phyloP scores from a whole-genome alignment of 345 rosid species.

The Isatis tinctoria region DNA sequence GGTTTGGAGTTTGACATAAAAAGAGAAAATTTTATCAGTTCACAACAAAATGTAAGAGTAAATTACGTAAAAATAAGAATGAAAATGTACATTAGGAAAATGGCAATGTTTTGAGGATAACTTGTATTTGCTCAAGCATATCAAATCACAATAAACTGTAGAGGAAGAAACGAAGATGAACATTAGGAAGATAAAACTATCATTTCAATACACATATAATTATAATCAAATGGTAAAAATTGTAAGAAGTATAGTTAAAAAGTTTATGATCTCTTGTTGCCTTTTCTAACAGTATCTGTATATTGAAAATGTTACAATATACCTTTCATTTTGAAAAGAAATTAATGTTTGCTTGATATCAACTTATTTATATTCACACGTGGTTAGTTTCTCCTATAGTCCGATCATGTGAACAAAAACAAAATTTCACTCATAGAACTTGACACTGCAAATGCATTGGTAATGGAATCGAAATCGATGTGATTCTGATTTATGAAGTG shows the following conservation, averaged over 20 bases:
- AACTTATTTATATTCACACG: background rate
- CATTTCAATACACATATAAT: background rate
- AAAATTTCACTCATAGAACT: background rate
- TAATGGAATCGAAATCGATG: background rate
- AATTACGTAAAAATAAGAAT: background rate
- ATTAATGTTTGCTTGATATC: background rate
- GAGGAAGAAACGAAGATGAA: background rate
- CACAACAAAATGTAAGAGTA: background rate
- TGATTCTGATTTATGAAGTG: constrained; percentile 9
- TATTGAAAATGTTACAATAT: background rate
- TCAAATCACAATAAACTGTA: background rate
- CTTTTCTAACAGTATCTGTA: too few species aligned
- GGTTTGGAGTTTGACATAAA: background rate
- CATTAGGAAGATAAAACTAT: background rate
- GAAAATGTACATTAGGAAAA: background rate
- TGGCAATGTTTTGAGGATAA: background rate
- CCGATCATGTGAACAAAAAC: constrained; percentile 5
- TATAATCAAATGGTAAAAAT: background rate
- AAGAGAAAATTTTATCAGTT: background rate
- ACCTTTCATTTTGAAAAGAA: background rate
- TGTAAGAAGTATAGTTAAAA: background rate
- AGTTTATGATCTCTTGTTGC: background rate
- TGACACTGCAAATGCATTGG: constrained; percentile 8
- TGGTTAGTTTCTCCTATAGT: background rate
- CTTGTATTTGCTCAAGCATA: background rate